These are phyloP conservation scores for Blastobotrys terrestris DNA, from an alignment of 805 yeast genomes.

Conservation along the genomic window DNA sequence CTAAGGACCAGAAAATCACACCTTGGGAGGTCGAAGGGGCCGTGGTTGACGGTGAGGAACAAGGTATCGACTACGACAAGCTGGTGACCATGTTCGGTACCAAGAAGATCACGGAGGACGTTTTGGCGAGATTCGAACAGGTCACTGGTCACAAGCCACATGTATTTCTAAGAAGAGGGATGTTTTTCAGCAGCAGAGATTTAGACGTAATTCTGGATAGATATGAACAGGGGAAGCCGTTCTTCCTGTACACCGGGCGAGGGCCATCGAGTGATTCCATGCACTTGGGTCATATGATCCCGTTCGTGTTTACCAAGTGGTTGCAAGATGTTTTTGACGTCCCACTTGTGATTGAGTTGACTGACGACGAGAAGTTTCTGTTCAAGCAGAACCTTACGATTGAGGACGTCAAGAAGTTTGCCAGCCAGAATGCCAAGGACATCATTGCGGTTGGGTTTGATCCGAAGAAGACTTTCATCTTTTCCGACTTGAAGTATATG, in stretches of 20 bases:
- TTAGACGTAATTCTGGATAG: conserved; percentile 64
- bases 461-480: conserved; percentile 89
- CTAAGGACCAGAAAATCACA: conserved; percentile 53
- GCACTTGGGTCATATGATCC: conserved; percentile 97
- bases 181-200: conserved; percentile 82
- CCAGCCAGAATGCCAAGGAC: conserved; percentile 82
- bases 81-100: conserved; percentile 87
- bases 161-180: conserved; percentile 81
- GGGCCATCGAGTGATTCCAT: conserved; percentile 93
- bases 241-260: conserved; percentile 93
- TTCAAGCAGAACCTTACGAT: conserved; percentile 88
- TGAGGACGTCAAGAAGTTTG: conserved; percentile 76
- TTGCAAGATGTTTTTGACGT: conserved; percentile 95
- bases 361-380: conserved; percentile 95
- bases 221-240: conserved; percentile 92
- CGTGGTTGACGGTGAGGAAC: conserved; percentile 88
- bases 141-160: conserved; percentile 93
- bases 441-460: conserved; percentile 92
- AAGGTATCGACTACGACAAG: conserved; percentile 87
- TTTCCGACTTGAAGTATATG: conserved; percentile 90
- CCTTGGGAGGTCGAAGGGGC: conserved; percentile 99
- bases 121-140: conserved; percentile 63
- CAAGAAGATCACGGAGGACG: conserved; percentile 57
- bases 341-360: conserved; percentile 86
- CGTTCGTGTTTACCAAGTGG: conserved; percentile 95